Evolutionary conservation across 371 early-diverging fungal genomes (phyloP).

Genomic region (Mucor plumbeus): DNA sequence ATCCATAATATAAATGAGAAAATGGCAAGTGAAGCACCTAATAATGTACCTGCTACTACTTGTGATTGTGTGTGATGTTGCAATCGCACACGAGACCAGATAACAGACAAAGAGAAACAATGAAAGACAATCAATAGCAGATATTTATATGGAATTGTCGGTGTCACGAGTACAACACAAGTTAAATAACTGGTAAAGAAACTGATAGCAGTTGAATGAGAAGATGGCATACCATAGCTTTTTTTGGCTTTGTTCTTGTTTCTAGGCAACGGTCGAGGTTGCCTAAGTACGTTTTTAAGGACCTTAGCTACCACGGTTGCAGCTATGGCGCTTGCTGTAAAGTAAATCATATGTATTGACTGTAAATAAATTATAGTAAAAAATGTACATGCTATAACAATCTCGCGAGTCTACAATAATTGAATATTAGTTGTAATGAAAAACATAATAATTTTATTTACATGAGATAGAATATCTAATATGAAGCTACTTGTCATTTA

Average conservation of each 20-base stretch:
- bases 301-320: constrained; percentile 46
- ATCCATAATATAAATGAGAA: constrained; percentile 47
- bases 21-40: constrained; percentile 45
- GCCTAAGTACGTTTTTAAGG: constrained; percentile 53
- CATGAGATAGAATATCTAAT: constrained; percentile 15
- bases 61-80: constrained; percentile 60
- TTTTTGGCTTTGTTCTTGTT: constrained; percentile 6
- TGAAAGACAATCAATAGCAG: constrained; percentile 22
- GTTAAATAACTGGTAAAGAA: constrained; percentile 66
- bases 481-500: constrained; percentile 8
- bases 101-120: constrained; percentile 46
- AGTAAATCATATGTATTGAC: constrained; percentile 40
- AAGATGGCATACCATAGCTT: constrained; percentile 79
- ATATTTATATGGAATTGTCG: not conserved
- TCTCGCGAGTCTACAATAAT: constrained; percentile 14
- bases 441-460: not conserved
- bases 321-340: constrained; percentile 31
- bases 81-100: constrained; percentile 61
- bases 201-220: constrained; percentile 75
- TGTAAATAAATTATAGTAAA: constrained; percentile 33
- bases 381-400: constrained; percentile 18
- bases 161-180: constrained; percentile 21
- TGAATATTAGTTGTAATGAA: not conserved
- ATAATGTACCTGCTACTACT: constrained; percentile 50
- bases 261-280: constrained; percentile 41